Conservation (phyloP, 345 rosid genomes). For the Arabis alpina region DNA sequence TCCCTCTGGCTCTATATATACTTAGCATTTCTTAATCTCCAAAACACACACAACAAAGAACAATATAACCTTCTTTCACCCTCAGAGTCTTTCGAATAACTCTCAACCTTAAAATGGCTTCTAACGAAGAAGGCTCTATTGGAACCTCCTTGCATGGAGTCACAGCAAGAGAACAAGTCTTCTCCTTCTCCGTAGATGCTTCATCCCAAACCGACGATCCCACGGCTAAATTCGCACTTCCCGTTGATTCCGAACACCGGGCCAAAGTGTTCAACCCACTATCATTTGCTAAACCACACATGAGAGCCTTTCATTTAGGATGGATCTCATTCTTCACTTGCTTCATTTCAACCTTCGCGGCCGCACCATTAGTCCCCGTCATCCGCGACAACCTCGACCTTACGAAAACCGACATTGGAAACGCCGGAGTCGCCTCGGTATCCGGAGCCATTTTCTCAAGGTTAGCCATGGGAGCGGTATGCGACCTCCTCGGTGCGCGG, state of each 20-base stretch:
- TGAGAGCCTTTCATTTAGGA: conserved; percentile 83
- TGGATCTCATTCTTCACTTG: conserved; percentile 90
- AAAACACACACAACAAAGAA: conserved; percentile 31
- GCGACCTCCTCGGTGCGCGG: conserved; percentile 76
- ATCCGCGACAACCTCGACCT: conserved; percentile 80
- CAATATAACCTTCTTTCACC: conserved; percentile 1
- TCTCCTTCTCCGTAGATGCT: conserved; percentile 55
- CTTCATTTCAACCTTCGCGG: conserved; percentile 87
- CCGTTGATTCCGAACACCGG: conserved; percentile 84
- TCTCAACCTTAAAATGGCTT: conserved; percentile 40
- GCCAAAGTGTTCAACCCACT: conserved; percentile 68
- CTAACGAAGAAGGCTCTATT: conserved; percentile 41
- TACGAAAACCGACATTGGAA: conserved; percentile 67
- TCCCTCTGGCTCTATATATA: conserved; percentile 36
- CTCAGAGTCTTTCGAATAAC: background rate
- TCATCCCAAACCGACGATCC: conserved; percentile 42
- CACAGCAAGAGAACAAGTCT: conserved; percentile 62
- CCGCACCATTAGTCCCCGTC: conserved; percentile 80
- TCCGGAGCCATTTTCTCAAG: conserved; percentile 82
- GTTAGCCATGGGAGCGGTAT: conserved; percentile 79
- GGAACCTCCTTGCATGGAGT: conserved; percentile 79
- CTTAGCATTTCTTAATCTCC: conserved; percentile 21
- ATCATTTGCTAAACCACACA: conserved; percentile 77
- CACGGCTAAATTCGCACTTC: conserved; percentile 60
- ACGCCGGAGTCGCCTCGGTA: conserved; percentile 87